phyloP scores from a whole-genome alignment of 2,329 filamentous ascomycete genomes.

The Aspergillus sp. region DNA sequence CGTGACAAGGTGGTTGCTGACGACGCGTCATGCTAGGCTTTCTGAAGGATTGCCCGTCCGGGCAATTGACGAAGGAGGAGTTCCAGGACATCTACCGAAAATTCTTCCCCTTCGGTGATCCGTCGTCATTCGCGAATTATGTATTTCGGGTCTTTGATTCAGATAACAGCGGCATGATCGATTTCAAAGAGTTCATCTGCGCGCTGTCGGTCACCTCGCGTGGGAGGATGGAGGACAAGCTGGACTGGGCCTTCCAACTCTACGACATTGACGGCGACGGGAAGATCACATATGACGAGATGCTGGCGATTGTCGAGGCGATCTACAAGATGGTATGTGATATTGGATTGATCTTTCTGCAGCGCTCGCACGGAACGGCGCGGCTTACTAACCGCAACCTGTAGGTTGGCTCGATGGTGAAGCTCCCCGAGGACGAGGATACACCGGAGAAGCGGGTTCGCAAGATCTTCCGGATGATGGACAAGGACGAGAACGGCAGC shows the following conservation, averaged over 20 bases:
- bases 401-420: conserved; percentile 98
- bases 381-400: conserved; percentile 8
- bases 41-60: conserved; percentile 95
- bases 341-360: neutral
- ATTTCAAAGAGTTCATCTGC: conserved; percentile 99
- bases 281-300: conserved; percentile 98
- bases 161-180: conserved; percentile 95
- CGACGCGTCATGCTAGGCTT: conserved; percentile 63
- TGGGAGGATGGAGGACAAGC: conserved; percentile 98
- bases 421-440: conserved; percentile 96
- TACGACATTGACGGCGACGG: conserved; percentile 99
- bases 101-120: conserved; percentile 98
- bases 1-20: neutral
- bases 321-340: conserved; percentile 95
- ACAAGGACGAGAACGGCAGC: conserved; percentile 98
- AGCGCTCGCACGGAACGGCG: neutral
- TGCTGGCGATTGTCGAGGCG: conserved; percentile 97
- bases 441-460: conserved; percentile 96
- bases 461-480: conserved; percentile 99
- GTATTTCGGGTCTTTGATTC: conserved; percentile 99
- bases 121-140: conserved; percentile 95
- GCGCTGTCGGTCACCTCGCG: conserved; percentile 94
- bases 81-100: conserved; percentile 99
- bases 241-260: conserved; percentile 98
- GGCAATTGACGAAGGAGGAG: conserved; percentile 95